Evolutionary conservation across 345 rosid species (phyloP).

Genomic region (Psidium friedrichsthalianum): DNA sequence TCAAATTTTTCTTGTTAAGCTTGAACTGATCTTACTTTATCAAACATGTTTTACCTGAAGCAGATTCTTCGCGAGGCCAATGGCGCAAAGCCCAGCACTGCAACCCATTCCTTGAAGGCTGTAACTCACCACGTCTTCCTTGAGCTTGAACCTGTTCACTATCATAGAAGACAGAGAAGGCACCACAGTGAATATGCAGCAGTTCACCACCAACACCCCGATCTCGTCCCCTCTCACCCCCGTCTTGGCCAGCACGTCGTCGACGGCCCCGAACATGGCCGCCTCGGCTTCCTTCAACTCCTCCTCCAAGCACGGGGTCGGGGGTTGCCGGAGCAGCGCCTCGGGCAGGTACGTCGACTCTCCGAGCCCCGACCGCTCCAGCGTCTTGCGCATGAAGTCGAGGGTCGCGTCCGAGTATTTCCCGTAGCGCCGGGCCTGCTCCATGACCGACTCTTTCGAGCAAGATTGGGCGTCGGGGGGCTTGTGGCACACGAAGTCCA

Average conservation of each 20-base stretch:
- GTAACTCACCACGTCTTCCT: constrained; percentile 4
- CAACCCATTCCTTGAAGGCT: constrained; percentile 29
- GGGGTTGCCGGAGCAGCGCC: background rate
- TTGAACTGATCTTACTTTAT: background rate
- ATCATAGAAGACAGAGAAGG: constrained; percentile 17
- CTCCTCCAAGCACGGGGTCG: background rate
- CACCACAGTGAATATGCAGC: background rate
- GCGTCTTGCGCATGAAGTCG: background rate
- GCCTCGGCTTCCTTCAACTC: background rate
- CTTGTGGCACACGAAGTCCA: constrained; percentile 2
- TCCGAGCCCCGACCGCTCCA: constrained; percentile 5
- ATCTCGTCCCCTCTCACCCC: constrained; percentile 1
- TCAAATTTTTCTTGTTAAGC: background rate
- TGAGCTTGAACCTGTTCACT: constrained; percentile 15
- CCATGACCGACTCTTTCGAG: background rate
- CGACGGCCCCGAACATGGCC: background rate
- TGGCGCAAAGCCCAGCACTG: constrained; percentile 8
- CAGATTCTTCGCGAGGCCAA: constrained; percentile 7
- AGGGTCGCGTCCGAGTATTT: background rate
- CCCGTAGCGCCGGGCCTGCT: background rate
- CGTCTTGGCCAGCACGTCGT: background rate
- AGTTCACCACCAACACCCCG: constrained; percentile 2
- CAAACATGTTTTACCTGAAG: background rate
- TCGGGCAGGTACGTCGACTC: background rate
- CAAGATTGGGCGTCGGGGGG: background rate